Evolutionary conservation across 78 protist genomes (phyloP), one percentile per base, ranked within the genome.

Genomic region (Dictyostelium firmibasis): DNA sequence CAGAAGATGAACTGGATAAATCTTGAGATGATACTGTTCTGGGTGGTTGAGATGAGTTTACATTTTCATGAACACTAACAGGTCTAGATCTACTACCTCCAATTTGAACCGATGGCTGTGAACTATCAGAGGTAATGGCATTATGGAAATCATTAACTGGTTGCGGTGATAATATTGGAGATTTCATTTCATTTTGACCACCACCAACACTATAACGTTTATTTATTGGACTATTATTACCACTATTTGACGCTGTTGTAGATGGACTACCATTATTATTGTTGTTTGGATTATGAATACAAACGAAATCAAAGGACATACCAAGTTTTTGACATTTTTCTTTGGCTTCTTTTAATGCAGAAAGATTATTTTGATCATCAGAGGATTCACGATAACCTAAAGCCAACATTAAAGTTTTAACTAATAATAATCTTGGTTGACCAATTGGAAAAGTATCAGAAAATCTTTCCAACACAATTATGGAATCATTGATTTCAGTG

Each of bases 391-490:
- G 79, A 72, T 72, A 18, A 29, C 79, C 79, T 14, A 72, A 16
- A 4, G 79, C 79, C 31, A 53, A 9, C 53, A 89, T 35, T 10
- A 89, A 16, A 1, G 75, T 57, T 69, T 81, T 78, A 38, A 81
- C 8, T 4, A 89, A 57, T 3, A 89, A 7, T 60, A 47, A 38
- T 62, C 94, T 50, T 23, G 94, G 94, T 35, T 81, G 88, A 38
- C 84, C 94, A 69, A 89, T 89, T 23, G 94, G 50, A 41, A 89
- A 89, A 7, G 27, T 81, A 5, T 69, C 86, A 10, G 94, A 10
- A 75, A 81, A 89, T 20, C 74, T 78, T 31, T 89, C 94, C 16
- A 89, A 57, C 0, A 69, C 3, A 0, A 60, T 2, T 0, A 81
- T 25, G 3, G 84, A 36, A 0, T 89, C 94, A 57, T 41, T 62